A percentile compares a stretch with the other conserved stretches of the same genome.
These are phyloP conservation scores for Colletotrichum sp. DNA, from an alignment of 2,329 filamentous ascomycete genomes.

Conservation along the genomic window DNA sequence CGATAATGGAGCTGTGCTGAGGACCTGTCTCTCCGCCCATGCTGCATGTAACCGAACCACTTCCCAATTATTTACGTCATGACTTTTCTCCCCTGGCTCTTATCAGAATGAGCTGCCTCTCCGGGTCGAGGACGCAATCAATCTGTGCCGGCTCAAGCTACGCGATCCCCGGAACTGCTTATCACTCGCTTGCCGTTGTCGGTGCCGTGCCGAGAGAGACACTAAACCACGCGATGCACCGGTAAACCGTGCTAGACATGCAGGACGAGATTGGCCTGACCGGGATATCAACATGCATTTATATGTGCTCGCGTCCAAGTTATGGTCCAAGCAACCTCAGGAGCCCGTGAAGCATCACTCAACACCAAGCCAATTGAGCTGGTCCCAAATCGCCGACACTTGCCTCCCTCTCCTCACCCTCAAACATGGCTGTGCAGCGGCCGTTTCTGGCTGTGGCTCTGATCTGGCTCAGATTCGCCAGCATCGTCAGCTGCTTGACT, in stretches of 20 bases:
- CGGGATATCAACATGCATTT: neutral
- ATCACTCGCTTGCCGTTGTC: neutral
- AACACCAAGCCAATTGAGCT: neutral
- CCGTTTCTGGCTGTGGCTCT: neutral
- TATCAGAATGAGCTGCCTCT: conserved; percentile 15
- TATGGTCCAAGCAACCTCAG: neutral
- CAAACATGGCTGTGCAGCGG: neutral
- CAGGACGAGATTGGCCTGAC: neutral
- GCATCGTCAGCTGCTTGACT: neutral
- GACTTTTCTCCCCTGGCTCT: neutral
- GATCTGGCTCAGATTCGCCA: conserved; percentile 1
- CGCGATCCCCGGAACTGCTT: neutral
- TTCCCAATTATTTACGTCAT: conserved; percentile 1
- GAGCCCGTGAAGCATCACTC: neutral
- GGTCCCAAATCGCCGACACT: neutral
- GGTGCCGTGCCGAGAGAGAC: neutral
- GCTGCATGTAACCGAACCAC: neutral
- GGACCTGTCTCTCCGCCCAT: neutral
- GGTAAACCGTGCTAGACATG: neutral
- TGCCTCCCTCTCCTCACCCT: neutral
- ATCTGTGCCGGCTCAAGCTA: neutral
- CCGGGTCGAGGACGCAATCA: neutral
- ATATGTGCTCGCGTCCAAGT: neutral
- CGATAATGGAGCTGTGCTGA: neutral
- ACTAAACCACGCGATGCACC: neutral